Base-by-base conservation (phyloP, 176 grass and related monocot genomes). In the Canna indica region DNA sequence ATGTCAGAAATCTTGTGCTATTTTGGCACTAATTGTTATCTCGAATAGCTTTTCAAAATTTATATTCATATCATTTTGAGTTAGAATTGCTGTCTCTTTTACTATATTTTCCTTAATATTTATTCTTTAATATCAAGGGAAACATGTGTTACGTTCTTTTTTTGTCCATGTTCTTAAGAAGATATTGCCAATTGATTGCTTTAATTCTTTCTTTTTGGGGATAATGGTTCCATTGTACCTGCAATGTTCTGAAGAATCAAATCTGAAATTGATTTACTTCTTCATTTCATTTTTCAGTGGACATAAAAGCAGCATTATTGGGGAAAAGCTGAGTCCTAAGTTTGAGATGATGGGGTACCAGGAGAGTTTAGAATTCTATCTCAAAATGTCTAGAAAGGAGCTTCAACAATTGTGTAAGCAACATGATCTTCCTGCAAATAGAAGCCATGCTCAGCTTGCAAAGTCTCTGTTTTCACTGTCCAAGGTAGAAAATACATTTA, bases 401-500 rank as follows among this genome's bases (percentile, higher is more conserved):
- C 88, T 97, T 30, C 93, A 97, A 64, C 69, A 54, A 68, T 80
- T 97, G 56, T 97, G 88, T 81, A 97, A 87, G 78, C 75, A 64
- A 35, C 68, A 90, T 44, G 80, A 83, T 67, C 83, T 97, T 59
- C 79, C 86, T 27, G 64, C 81, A 75, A 97, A 91, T 81, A 96
- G 80, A 70, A 68, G 25, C 63, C 88, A 86, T 36, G 33, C 85
- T 70, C 81, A 87, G 52, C 46, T 97, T 67, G 88, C 86, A 44
- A 81, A 79, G 57, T 81, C 72, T 3, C 74, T 97, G 11, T 79
- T 89, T 39, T 77, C 57, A 36, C 53, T 78, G 75, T 87, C 83
- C 38, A 87, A 87, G 81, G 88, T 87, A 81, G 75, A 64, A 33
- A 18, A 20, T 7, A 29, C 22, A 48, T n/a, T 7, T 7, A 2